These are phyloP conservation scores for Rugonectria rugulosa DNA, from an alignment of 2,329 filamentous ascomycete species.

Conservation along the genomic window DNA sequence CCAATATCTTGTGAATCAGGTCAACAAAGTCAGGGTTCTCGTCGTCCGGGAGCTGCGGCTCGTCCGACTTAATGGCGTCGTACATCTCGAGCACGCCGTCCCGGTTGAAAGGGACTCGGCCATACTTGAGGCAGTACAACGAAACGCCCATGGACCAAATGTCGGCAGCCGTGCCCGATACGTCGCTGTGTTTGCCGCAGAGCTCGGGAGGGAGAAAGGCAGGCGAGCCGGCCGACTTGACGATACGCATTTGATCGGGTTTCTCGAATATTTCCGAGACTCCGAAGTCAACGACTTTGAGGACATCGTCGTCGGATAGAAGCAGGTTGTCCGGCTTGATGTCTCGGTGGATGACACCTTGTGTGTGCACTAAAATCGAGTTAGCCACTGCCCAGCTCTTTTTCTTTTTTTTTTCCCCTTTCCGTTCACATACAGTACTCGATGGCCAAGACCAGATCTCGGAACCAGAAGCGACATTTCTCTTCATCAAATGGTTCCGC, in stretches of 20 bases:
- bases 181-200: constrained; percentile 85
- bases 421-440: constrained; percentile 75
- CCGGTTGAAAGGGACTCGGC: constrained; percentile 84
- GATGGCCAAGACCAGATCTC: constrained; percentile 92
- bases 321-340: constrained; percentile 98
- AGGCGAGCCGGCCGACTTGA: constrained; percentile 92
- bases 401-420: no score
- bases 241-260: constrained; percentile 81
- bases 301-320: constrained; percentile 86
- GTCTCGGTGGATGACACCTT: constrained; percentile 93
- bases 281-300: constrained; percentile 98
- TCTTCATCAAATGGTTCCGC: constrained; percentile 86
- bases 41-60: constrained; percentile 67
- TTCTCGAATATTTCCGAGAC: constrained; percentile 99
- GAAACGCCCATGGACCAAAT: constrained; percentile 99
- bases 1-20: constrained; percentile 75
- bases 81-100: constrained; percentile 85
- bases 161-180: constrained; percentile 89
- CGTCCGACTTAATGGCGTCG: constrained; percentile 81
- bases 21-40: constrained; percentile 75
- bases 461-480: constrained; percentile 88
- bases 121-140: constrained; percentile 90
- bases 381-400: constrained; percentile 1
- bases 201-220: constrained; percentile 95
- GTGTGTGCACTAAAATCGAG: constrained; percentile 74